phyloP scores from a whole-genome alignment of 176 grass and related monocot species.

The Oryza rufipogon region DNA sequence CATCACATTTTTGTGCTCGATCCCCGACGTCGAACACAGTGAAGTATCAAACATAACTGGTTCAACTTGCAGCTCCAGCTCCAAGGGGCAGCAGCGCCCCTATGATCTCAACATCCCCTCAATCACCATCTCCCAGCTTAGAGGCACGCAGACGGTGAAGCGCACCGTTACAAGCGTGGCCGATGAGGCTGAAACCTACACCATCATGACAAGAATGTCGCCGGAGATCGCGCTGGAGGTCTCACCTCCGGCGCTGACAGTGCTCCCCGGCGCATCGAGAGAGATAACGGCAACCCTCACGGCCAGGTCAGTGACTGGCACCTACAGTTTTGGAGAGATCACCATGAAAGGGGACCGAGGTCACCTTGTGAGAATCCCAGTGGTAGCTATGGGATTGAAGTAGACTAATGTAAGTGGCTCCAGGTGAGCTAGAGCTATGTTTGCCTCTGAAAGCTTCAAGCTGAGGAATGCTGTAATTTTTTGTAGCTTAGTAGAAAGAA shows the following conservation, averaged over 20 bases:
- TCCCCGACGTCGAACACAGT: constrained; percentile 56
- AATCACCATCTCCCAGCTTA: constrained; percentile 70
- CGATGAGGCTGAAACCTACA: constrained; percentile 64
- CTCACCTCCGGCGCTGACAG: constrained; percentile 61
- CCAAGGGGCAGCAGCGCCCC: constrained; percentile 44
- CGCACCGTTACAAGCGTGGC: constrained; percentile 72
- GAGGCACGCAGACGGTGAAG: constrained; percentile 69
- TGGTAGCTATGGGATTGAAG: constrained; percentile 82
- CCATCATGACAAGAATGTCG: constrained; percentile 74
- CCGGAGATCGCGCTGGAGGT: constrained; percentile 71
- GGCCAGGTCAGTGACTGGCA: constrained; percentile 66
- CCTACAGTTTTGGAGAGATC: constrained; percentile 89
- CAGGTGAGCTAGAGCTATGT: constrained; percentile 12
- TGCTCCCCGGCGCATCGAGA: constrained; percentile 61
- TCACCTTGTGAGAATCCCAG: constrained; percentile 84
- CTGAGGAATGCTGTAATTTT: constrained; percentile 56
- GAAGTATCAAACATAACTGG: constrained; percentile 82
- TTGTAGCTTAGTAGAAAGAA: constrained; percentile 55
- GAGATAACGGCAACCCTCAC: constrained; percentile 67
- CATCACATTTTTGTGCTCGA: constrained; percentile 87
- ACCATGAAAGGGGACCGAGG: constrained; percentile 85
- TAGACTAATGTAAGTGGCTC: constrained; percentile 35
- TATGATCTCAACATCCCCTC: constrained; percentile 85
- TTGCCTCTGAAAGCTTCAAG: constrained; percentile 4
- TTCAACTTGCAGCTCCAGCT: constrained; percentile 53